Evolutionary conservation across 345 rosid species (phyloP), one percentile per base, ranked within the genome.

Genomic region (Salix brachista): DNA sequence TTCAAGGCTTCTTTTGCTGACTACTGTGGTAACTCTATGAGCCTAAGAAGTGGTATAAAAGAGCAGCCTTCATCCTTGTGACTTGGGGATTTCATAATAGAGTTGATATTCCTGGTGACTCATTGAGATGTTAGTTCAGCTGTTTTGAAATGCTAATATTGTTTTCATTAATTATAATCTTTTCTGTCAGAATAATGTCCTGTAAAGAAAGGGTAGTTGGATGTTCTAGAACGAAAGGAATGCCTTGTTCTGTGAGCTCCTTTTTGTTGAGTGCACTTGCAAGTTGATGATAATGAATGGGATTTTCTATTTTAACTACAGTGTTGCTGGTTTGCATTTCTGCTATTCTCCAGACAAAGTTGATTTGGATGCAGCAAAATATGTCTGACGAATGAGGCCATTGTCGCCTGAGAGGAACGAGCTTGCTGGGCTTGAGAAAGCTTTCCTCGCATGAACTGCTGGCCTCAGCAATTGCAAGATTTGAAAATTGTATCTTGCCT

Each of bases 171-270:
- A 76, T 76, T 76, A 68, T 78, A 71, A 69, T 82, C 79, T 75
- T 73, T 80, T 69, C 46, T 67, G 81, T 46, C 72, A 23, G 75
- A 85, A 88, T 83, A 85, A 87, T 77, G 65, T 64, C 71, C 79
- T 83, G 70, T 67, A 80, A 70, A 80, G 85, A 69, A 79, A 84
- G 64, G 72, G 67, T 72, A 69, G 76, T 32, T n/a, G 30, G 67
- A 32, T 72, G 73, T 73, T 79, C 44, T 54, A 72, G 64, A 50
- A 28, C 68, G 79, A 79, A 69, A 77, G 67, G 58, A 80, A 83
- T 70, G 82, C 74, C 77, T 67, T 74, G 75, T 67, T 81, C 71
- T 61, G 41, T 66, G 79, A 65, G 69, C 70, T 73, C 72, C 71
- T 28, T 82, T 75, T 41, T 75, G 48, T 32, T 23, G 11, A 56